These are phyloP conservation scores for Closterium sp. DNA, from an alignment of 139 green algal genomes.

Conservation along the genomic window DNA sequence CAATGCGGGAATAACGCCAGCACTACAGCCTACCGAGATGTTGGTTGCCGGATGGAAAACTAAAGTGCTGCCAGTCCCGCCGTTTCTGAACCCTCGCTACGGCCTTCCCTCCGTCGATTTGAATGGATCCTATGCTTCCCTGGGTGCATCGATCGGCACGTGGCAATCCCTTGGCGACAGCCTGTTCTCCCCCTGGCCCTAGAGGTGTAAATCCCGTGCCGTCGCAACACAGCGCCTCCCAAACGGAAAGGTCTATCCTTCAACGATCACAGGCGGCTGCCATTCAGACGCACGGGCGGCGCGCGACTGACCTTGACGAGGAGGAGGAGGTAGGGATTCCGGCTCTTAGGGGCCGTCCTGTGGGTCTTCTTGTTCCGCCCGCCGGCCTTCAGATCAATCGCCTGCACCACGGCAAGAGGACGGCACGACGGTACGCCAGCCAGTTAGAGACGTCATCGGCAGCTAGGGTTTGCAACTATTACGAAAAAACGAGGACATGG, in stretches of 20 bases:
- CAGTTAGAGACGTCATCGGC: neutral
- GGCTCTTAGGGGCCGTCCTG: constrained; percentile 87
- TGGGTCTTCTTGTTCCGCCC: constrained; percentile 90
- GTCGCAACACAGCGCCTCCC: neutral
- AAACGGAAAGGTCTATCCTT: neutral
- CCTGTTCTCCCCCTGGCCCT: too few relatives aligned
- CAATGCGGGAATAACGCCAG: neutral
- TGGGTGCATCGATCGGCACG: too few relatives aligned
- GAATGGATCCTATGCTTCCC: too few relatives aligned
- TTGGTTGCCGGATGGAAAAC: too few relatives aligned
- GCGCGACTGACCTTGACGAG: constrained; percentile 89
- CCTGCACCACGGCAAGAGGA: constrained; percentile 62
- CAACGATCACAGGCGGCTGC: too few relatives aligned
- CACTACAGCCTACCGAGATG: too few relatives aligned
- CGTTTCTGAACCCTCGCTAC: too few relatives aligned
- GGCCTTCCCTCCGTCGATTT: too few relatives aligned
- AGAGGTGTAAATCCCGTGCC: neutral
- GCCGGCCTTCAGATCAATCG: constrained; percentile 95
- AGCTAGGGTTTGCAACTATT: neutral
- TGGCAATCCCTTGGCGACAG: too few relatives aligned
- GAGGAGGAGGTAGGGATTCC: constrained; percentile 99
- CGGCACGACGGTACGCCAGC: neutral
- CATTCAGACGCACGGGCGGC: neutral
- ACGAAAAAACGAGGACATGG: neutral
- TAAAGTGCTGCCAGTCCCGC: too few relatives aligned